Base-by-base conservation (phyloP, 768 basidiomycete species). In the Tylopilus felleus region DNA sequence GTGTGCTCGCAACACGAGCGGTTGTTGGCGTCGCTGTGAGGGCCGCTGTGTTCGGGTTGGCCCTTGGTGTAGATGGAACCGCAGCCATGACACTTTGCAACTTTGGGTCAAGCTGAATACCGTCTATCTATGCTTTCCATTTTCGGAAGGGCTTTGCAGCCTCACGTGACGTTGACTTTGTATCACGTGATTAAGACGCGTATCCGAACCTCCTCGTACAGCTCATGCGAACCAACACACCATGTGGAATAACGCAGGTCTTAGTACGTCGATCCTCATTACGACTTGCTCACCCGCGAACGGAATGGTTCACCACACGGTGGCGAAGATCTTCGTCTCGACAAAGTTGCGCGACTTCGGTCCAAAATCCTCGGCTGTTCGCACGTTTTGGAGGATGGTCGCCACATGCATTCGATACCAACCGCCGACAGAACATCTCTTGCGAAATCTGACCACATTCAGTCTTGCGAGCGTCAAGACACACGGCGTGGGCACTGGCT, bases 1-100 rank as follows among this genome's bases (percentile, higher is more conserved):
- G 77, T 14, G 74, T 72, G 4, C 74, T 70, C 19, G 77, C 65
- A 9, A 83, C 68, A 21, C 85, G 82, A 6, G 80, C 60, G 6
- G 80, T 74, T 40, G 82, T 80, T 35, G 86, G 85, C 14, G 87
- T 88, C 17, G 77, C 75, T 35, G 79, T 28, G 12, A 67, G 70
- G 5, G 61, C 51, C 43, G 53, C 41, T 5, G 38, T 49, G 35
- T 56, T 49, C 10, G 59, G 46, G n/a, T 60, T 61, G 3, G 60
- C 60, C 31, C 61, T 69, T 41, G 69, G 71, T 33, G 76, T 78
- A 5, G 66, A 55, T 10, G 73, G 69, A 6, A 66, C 61, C 0
- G 63, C 51, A 57, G 75, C 67, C 75, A 75, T 50, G 48, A 49
- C 8, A 3, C 4, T 12, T 12, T 29, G 29, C 25, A 3, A 23